Evolutionary conservation across 345 rosid species (phyloP).

Genomic region (Microthlaspi erraticum): DNA sequence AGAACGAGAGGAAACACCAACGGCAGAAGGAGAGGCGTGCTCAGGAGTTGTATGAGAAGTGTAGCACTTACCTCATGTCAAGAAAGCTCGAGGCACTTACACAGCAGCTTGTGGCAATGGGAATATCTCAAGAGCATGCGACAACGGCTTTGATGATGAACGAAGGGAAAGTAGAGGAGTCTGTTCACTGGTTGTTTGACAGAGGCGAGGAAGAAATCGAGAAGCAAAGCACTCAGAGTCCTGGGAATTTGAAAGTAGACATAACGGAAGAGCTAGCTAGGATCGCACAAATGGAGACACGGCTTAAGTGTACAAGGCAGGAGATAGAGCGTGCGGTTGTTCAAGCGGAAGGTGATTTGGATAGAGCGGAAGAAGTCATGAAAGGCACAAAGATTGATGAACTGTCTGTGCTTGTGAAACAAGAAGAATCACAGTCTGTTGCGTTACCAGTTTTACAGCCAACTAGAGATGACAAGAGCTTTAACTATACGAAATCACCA

Average conservation of each 20-base stretch:
- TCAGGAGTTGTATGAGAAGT: slow-evolving; percentile 81
- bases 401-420: slow-evolving; percentile 53
- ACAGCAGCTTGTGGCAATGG: slow-evolving; percentile 88
- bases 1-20: slow-evolving; percentile 92
- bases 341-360: slow-evolving; percentile 76
- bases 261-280: slow-evolving; percentile 84
- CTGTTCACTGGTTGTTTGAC: slow-evolving; percentile 84
- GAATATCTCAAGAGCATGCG: slow-evolving; percentile 81
- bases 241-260: slow-evolving; percentile 74
- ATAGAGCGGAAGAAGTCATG: slow-evolving; percentile 62
- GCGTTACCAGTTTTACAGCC: slow-evolving; percentile 48
- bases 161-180: slow-evolving; percentile 87
- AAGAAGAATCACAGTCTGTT: slow-evolving; percentile 55
- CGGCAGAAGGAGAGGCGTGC: slow-evolving; percentile 93
- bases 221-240: slow-evolving; percentile 48
- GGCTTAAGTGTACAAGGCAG: slow-evolving; percentile 67
- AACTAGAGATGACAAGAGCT: slow-evolving; percentile 67
- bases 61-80: slow-evolving; percentile 82
- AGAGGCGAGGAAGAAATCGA: slow-evolving; percentile 66
- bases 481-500: slow-evolving; percentile 61
- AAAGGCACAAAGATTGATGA: slow-evolving; percentile 57
- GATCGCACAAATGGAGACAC: slow-evolving; percentile 67
- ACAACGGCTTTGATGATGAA: slow-evolving; percentile 85
- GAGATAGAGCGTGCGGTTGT: slow-evolving; percentile 86
- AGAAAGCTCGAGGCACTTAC: slow-evolving; percentile 84